Evolutionary conservation across 331 rosid genomes (phyloP).

Genomic region (Rhamnella rubrinervis): DNA sequence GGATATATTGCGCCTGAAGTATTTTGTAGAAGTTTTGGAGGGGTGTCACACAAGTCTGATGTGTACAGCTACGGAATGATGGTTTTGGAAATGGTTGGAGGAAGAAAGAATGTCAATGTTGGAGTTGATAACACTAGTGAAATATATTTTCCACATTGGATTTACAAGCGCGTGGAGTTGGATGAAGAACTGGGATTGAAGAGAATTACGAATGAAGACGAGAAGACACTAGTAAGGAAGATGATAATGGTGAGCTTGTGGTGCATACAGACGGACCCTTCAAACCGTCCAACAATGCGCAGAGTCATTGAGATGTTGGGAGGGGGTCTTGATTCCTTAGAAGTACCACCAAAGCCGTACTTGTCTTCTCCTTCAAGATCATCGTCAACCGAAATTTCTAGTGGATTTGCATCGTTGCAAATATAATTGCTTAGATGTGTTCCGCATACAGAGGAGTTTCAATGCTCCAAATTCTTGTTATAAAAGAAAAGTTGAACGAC

Average conservation of each 20-base stretch:
- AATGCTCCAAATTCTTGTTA: too few species aligned
- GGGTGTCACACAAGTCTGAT: conserved; percentile 3
- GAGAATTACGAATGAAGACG: not conserved
- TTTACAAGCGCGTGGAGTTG: not conserved
- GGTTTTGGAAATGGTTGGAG: conserved; percentile 14
- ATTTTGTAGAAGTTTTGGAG: conserved; percentile 8
- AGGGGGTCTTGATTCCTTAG: too few species aligned
- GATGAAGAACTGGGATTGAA: not conserved
- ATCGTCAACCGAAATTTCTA: not conserved
- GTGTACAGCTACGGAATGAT: conserved; percentile 20
- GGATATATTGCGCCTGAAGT: conserved; percentile 6
- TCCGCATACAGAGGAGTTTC: too few species aligned
- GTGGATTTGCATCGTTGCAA: too few species aligned
- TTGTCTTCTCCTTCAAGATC: conserved; percentile 1
- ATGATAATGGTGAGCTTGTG: too few species aligned
- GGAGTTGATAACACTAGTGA: not conserved
- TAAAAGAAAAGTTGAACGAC: too few species aligned
- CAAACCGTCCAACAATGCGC: too few species aligned
- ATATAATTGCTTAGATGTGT: too few species aligned
- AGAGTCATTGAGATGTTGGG: too few species aligned
- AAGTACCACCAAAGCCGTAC: not conserved
- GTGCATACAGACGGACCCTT: too few species aligned
- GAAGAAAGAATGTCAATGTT: not conserved
- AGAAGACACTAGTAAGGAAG: too few species aligned
- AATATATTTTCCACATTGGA: too few species aligned